Conservation (phyloP, 495 filamentous ascomycete species). For the Neurospora sp. region DNA sequence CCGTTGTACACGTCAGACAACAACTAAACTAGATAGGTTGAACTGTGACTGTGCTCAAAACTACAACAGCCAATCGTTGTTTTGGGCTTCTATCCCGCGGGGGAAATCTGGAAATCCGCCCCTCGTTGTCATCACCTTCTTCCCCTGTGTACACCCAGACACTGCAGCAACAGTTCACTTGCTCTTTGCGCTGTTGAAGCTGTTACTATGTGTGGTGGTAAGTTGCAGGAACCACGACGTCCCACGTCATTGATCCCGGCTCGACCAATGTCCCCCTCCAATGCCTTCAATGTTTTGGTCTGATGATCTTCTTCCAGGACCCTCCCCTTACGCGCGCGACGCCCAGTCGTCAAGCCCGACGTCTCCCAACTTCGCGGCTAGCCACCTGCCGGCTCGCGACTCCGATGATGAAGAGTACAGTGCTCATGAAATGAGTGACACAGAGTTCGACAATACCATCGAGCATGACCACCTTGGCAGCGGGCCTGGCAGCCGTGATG, state of each 20-base stretch:
- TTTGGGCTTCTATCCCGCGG: background rate
- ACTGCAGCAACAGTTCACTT: background rate
- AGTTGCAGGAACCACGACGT: background rate
- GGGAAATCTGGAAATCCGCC: background rate
- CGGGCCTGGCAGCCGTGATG: background rate
- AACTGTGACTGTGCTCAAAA: background rate
- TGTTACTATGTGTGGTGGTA: background rate
- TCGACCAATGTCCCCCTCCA: background rate
- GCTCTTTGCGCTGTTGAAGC: background rate
- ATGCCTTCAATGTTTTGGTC: background rate
- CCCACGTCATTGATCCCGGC: background rate
- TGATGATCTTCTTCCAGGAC: constrained; percentile 4
- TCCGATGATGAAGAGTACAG: constrained; percentile 25
- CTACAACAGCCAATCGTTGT: background rate
- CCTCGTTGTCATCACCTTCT: background rate
- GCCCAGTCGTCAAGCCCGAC: constrained; percentile 17
- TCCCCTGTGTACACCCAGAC: background rate
- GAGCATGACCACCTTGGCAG: constrained; percentile 4
- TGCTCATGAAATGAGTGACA: constrained; percentile 15
- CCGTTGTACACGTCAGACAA: background rate
- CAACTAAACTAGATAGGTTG: background rate
- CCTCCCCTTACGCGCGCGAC: constrained; percentile 12
- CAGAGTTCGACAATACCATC: constrained; percentile 16
- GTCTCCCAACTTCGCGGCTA: constrained; percentile 16
- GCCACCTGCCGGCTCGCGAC: constrained; percentile 14